Conservation (phyloP, 352 stramenopile species). For the Peronospora belbahrii region DNA sequence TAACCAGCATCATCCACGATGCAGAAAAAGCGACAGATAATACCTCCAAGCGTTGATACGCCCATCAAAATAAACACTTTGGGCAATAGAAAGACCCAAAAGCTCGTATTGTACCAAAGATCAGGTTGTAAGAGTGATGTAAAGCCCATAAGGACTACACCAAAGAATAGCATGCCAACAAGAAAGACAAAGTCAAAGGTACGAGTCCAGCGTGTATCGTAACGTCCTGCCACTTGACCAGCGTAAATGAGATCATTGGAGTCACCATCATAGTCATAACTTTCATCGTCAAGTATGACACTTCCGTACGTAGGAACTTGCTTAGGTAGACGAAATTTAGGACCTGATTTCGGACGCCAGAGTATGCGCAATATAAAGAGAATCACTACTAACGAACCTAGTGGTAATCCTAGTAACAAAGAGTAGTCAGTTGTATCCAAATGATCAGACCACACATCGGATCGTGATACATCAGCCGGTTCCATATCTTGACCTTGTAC, state of each 20-base stretch:
- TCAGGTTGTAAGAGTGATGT: constrained; percentile 50
- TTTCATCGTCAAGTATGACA: constrained; percentile 48
- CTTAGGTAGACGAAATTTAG: constrained; percentile 76
- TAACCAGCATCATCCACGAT: constrained; percentile 76
- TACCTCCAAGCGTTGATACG: constrained; percentile 64
- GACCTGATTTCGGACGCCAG: constrained; percentile 59
- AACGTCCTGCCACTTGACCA: constrained; percentile 64
- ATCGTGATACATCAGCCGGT: constrained; percentile 3
- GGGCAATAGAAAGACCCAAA: constrained; percentile 74
- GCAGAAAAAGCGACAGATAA: constrained; percentile 78
- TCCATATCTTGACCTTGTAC: constrained; percentile 1
- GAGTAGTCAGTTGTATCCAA: constrained; percentile 49
- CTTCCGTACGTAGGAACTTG: constrained; percentile 74
- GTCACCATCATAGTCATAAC: constrained; percentile 72
- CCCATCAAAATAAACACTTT: constrained; percentile 81
- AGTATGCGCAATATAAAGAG: constrained; percentile 62
- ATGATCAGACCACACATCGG: constrained; percentile 53
- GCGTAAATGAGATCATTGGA: constrained; percentile 82
- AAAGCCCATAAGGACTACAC: constrained; percentile 34
- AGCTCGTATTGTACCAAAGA: constrained; percentile 57
- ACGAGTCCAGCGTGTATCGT: constrained; percentile 77
- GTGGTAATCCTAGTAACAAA: constrained; percentile 54
- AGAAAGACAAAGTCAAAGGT: constrained; percentile 83
- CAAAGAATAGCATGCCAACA: constrained; percentile 52
- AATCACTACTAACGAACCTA: constrained; percentile 48